Evolutionary conservation across 2,329 filamentous ascomycete genomes (phyloP).

Genomic region (Aspergillus tubingensis): DNA sequence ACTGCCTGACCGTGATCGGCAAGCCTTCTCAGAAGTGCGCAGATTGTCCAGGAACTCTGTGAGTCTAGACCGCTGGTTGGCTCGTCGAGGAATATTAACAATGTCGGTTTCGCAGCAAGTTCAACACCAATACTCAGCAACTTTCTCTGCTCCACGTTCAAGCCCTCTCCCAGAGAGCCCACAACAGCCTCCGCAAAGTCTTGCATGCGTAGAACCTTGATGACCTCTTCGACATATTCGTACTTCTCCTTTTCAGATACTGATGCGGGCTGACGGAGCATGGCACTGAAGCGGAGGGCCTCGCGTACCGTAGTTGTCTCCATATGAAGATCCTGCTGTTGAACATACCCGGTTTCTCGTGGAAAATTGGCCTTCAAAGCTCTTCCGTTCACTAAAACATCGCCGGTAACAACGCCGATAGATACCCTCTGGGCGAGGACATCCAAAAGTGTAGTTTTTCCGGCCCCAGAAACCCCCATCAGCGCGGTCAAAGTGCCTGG

Average conservation of each 20-base stretch:
- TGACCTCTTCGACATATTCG: slow-evolving; percentile 83
- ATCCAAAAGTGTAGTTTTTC: slow-evolving; percentile 87
- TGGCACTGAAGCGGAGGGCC: slow-evolving; percentile 78
- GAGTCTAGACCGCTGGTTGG: slow-evolving; percentile 85
- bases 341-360: slow-evolving; percentile 56
- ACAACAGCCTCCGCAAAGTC: slow-evolving; percentile 86
- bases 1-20: slow-evolving; percentile 85
- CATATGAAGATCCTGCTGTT: slow-evolving; percentile 88
- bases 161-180: slow-evolving; percentile 77
- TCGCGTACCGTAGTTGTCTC: slow-evolving; percentile 84
- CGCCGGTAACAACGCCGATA: slow-evolving; percentile 82
- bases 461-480: slow-evolving; percentile 88
- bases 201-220: slow-evolving; percentile 83
- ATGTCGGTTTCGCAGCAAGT: slow-evolving; percentile 81
- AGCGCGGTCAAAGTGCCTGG: slow-evolving; percentile 85
- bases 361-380: slow-evolving; percentile 59
- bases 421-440: slow-evolving; percentile 80
- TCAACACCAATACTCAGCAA: slow-evolving; percentile 91
- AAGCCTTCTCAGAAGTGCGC: slow-evolving; percentile 79
- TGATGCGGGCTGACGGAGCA: slow-evolving; percentile 76
- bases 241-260: slow-evolving; percentile 73
- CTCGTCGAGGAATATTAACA: slow-evolving; percentile 88
- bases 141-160: slow-evolving; percentile 64
- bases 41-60: slow-evolving; percentile 88
- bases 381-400: slow-evolving; percentile 76